Evolutionary conservation across 495 filamentous ascomycete species (phyloP).

Genomic region (Penicillium samsonianum): DNA sequence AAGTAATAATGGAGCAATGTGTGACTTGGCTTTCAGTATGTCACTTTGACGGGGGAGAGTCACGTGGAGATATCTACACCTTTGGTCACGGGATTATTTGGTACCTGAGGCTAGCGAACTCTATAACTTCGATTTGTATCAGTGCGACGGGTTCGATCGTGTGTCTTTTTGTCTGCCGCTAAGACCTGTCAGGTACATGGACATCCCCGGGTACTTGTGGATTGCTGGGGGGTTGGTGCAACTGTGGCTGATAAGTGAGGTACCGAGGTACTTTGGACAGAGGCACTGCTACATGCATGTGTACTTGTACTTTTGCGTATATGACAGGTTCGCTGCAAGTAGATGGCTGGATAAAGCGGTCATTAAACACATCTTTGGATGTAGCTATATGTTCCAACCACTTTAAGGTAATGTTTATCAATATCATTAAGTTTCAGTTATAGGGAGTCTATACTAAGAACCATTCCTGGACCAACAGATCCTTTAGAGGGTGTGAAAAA

Average conservation of each 20-base stretch:
- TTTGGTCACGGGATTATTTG: slow-evolving; percentile 12
- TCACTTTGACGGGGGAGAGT: background rate
- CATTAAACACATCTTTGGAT: background rate
- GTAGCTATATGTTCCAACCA: background rate
- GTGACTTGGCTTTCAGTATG: background rate
- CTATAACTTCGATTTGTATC: slow-evolving; percentile 1
- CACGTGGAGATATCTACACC: slow-evolving; percentile 20
- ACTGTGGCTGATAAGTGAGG: slow-evolving; percentile 23
- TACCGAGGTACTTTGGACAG: slow-evolving; percentile 16
- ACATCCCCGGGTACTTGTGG: slow-evolving; percentile 16
- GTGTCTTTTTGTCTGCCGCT: background rate
- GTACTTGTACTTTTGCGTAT: slow-evolving; percentile 3
- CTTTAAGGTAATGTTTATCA: no score
- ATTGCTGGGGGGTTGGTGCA: slow-evolving; percentile 16
- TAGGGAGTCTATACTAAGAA: background rate
- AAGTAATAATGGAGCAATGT: background rate
- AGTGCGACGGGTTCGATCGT: slow-evolving; percentile 10
- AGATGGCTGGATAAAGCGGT: background rate
- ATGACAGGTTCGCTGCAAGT: background rate
- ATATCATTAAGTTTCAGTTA: no score
- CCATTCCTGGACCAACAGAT: background rate
- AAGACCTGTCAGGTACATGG: slow-evolving; percentile 21
- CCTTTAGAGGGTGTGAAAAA: no score
- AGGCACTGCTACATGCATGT: slow-evolving; percentile 1
- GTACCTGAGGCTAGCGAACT: slow-evolving; percentile 14